These are phyloP conservation scores for Zasmidium angulare DNA, from an alignment of 2,329 filamentous ascomycete genomes.

Conservation along the genomic window DNA sequence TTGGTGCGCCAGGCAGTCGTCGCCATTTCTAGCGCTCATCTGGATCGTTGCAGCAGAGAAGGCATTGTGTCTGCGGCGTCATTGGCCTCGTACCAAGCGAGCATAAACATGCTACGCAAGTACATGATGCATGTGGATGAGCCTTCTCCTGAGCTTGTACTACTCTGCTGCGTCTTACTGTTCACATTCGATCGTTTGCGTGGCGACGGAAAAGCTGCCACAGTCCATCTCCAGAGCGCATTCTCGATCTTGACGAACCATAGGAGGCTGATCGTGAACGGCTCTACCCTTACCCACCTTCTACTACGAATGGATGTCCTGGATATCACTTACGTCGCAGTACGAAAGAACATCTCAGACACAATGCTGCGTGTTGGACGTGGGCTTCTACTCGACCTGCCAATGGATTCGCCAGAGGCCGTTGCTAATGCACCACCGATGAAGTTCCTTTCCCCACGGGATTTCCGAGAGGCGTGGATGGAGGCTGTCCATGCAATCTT, in stretches of 20 bases:
- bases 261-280: no score
- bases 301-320: no score
- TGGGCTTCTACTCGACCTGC: not conserved
- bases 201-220: not conserved
- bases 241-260: not conserved
- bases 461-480: not conserved
- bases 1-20: not conserved
- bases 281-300: no score
- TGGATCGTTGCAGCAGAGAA: not conserved
- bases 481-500: no score
- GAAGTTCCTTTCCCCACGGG: not conserved
- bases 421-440: not conserved
- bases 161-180: constrained; percentile 2
- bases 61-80: not conserved
- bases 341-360: not conserved
- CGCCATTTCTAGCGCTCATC: not conserved
- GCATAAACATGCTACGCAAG: not conserved
- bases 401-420: not conserved
- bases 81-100: not conserved
- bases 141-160: not conserved
- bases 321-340: not conserved
- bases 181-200: constrained; percentile 3
- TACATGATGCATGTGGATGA: not conserved
- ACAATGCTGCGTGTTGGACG: not conserved
- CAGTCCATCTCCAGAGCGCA: not conserved